Conservation (phyloP, 306 rosid genomes). For the Quillaja saponaria region DNA sequence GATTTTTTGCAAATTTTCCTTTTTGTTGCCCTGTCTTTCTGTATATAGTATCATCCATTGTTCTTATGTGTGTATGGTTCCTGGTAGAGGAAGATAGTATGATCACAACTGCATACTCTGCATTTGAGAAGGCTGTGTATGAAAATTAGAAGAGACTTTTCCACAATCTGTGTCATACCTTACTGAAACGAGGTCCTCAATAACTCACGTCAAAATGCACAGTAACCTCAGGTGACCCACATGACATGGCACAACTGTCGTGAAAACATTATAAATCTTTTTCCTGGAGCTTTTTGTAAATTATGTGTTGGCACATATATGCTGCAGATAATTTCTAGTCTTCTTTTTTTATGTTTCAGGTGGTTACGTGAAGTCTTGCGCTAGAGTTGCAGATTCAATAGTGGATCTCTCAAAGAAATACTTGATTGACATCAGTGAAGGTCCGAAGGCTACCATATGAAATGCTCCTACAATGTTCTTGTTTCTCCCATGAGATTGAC, state of each 20-base stretch:
- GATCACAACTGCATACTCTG: too few species aligned
- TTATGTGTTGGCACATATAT: too few species aligned
- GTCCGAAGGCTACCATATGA: constrained; percentile 9
- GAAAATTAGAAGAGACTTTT: neutral
- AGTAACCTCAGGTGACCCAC: neutral
- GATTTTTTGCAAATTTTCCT: too few species aligned
- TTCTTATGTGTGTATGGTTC: too few species aligned
- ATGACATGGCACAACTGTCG: neutral
- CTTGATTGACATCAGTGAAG: constrained; percentile 54
- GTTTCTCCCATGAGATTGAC: too few species aligned
- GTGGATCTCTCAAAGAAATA: constrained; percentile 64
- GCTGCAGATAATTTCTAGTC: neutral
- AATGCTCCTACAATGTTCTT: too few species aligned
- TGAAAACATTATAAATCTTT: neutral
- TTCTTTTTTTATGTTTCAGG: constrained; percentile 51
- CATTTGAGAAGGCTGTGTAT: too few species aligned
- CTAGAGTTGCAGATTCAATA: constrained; percentile 87
- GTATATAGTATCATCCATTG: too few species aligned
- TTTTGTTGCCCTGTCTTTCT: too few species aligned
- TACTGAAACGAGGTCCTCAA: neutral
- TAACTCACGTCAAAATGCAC: constrained; percentile 6
- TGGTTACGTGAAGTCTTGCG: constrained; percentile 94
- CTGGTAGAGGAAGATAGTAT: too few species aligned
- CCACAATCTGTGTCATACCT: constrained; percentile 9
- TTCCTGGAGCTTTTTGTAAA: constrained; percentile 5